phyloP scores from a whole-genome alignment of 495 filamentous ascomycete genomes.

The Penicillium antarcticum region DNA sequence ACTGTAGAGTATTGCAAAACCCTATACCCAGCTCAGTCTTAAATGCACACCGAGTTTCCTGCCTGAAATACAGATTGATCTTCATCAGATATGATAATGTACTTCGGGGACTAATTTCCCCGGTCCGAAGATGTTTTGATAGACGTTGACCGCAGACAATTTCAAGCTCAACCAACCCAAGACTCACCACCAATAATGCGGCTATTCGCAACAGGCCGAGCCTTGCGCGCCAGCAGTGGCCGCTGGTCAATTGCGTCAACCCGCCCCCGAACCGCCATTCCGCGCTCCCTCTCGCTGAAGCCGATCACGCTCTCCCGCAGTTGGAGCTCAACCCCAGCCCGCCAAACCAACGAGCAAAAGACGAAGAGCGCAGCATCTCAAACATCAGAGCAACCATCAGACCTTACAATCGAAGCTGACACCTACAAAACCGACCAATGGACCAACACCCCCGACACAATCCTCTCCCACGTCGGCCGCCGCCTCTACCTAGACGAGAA shows the following conservation, averaged over 20 bases:
- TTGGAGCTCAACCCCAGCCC: constrained; percentile 37
- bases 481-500: constrained; percentile 81
- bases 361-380: constrained; percentile 10
- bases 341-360: constrained; percentile 20
- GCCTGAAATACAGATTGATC: too few relatives aligned
- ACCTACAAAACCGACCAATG: constrained; percentile 70
- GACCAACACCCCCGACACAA: constrained; percentile 78
- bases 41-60: too few relatives aligned
- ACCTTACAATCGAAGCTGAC: constrained; percentile 55
- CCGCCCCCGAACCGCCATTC: constrained; percentile 23
- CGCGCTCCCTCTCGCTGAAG: constrained; percentile 19
- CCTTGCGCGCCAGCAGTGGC: constrained; percentile 38
- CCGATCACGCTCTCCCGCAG: constrained; percentile 18
- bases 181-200: constrained; percentile 30
- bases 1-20: too few relatives aligned
- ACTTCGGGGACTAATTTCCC: constrained; percentile 32
- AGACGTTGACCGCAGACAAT: constrained; percentile 3
- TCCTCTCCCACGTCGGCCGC: constrained; percentile 68
- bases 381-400: constrained; percentile 11
- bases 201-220: constrained; percentile 43
- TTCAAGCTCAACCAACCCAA: background rate
- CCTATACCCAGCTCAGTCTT: too few relatives aligned
- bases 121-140: constrained; percentile 26
- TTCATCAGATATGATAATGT: constrained; percentile 1
- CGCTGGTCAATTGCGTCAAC: constrained; percentile 35